Base-by-base conservation (phyloP, 352 stramenopile species). In the Thalassiosira livingstoniorum region DNA sequence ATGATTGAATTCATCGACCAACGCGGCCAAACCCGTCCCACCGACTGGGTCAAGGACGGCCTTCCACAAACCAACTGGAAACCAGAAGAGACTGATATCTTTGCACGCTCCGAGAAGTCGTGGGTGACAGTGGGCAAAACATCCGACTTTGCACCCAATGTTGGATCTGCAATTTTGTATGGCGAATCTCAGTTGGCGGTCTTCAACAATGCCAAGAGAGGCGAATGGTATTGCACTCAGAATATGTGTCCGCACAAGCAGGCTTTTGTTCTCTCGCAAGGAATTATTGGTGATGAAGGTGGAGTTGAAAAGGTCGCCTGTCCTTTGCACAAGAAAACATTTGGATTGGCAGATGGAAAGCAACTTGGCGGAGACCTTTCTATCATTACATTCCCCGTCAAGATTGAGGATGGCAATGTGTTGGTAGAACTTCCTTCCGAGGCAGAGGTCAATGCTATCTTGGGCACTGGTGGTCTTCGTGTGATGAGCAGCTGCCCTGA, bases 231-330 rank as follows among this genome's bases (percentile, higher is more conserved):
- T 75, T 95, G 93, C 69, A 97, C 95, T 58, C 96, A 98, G 86
- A 98, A 98, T 78, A 97, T 98, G 93, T 98, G 95, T 73, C 95
- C 95, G 4, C 93, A 97, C 87, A 96, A 97, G 61, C 91, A 97
- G 84, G 94, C 96, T 11, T 97, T 98, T 84, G 95, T 98, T n/a
- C 81, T 98, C 39, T 96, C 95, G 3, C 94, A 97, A 80, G 96
- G 96, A 51, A 96, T 98, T 71, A 90, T 97, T 29, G 95, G 95
- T 18, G 95, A 96, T 71, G 90, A 87, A 18, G 87, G 91, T 60
- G 93, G 93, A 15, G 79, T 86, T 31, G 87, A 94, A 29, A 98
- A 98, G 87, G 95, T 98, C 39, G 94, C 95, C 4, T 98, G 95
- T 79, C 96, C 96, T 23, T 91, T 98, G 71, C 95, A 98, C 91